Base-by-base conservation (phyloP, 2,329 filamentous ascomycete species). In the Curvularia hawaiiensis region DNA sequence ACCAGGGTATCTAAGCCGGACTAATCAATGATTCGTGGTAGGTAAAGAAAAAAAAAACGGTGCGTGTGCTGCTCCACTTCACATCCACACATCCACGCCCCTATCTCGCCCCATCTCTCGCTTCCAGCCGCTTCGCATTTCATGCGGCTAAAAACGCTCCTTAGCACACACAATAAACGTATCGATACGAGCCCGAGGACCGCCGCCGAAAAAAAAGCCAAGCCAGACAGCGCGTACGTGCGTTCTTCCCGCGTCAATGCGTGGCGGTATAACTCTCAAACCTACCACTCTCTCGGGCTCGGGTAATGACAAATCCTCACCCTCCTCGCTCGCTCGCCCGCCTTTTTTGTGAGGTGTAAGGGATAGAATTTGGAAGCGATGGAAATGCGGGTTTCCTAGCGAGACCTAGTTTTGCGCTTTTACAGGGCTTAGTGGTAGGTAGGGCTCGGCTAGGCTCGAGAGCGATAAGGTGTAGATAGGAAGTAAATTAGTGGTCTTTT, bases 401-500 rank as follows among this genome's bases (percentile, higher is more conserved):
- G 7, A 38, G 30, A 18, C 2, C 26, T 28, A 9, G 26, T 28
- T 28, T 28, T 28, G 26, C 26, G 26, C 26, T 28, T 9, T 28
- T 28, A 9, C 26, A 9, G 26, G 6, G 9, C 26, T n/a, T 35
- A 35, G 20, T 41, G 20, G 38, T 18, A 18, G 31, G 31, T 31
- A 18, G 26, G 10, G 4, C 0, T 31, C 22, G 46, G 31, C 12
- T 18, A 14, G 22, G 16, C 20, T 11, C 1, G 33, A 18, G 14
- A 31, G 20, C n/a, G 14, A 38, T 33, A 16, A 24, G 24, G 46
- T 12, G 33, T 16, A 18, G 14, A 20, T 40, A 14, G 14, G 16
- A 53, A 39, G 12, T 39, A 53, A 57, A 57, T 57, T 57, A 57
- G 40, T 26, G 39, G 50, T 45, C 22, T 33, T 57, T 40, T 53